These are phyloP conservation scores for Closterium sp. DNA, from an alignment of 139 green algal genomes.

Conservation along the genomic window DNA sequence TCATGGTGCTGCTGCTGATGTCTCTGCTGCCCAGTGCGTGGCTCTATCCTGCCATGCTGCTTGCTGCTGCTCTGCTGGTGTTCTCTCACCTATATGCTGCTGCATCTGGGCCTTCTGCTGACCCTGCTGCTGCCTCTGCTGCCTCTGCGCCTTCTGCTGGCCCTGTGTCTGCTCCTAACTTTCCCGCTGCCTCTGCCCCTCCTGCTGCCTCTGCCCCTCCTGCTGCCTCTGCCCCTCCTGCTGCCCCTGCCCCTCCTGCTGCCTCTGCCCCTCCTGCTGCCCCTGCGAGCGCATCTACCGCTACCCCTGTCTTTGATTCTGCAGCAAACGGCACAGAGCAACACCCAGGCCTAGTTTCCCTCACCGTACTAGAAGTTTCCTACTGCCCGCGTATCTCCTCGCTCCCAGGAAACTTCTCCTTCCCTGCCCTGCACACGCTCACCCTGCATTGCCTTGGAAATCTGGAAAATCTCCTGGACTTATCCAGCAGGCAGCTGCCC, in stretches of 20 bases:
- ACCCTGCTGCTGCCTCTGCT: too few relatives aligned
- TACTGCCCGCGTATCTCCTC: neutral
- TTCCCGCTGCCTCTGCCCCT: too few relatives aligned
- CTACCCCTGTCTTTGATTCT: too few relatives aligned
- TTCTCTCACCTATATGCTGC: neutral
- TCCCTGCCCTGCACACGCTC: neutral
- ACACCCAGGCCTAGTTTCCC: neutral
- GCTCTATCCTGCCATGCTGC: neutral
- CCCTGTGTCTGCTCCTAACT: too few relatives aligned
- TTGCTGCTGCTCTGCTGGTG: neutral
- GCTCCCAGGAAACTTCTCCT: neutral
- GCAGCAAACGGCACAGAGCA: neutral
- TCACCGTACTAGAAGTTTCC: neutral
- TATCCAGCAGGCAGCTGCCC: neutral
- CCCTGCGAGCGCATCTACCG: too few relatives aligned
- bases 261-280: too few relatives aligned
- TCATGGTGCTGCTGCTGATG: neutral
- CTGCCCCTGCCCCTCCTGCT: too few relatives aligned
- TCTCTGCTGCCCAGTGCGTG: neutral
- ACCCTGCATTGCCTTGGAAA: neutral
- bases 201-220: neutral
- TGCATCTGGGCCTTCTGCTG: too few relatives aligned
- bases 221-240: too few relatives aligned
- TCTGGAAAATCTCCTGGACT: neutral
- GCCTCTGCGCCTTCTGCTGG: too few relatives aligned